Conservation (phyloP, 2,329 filamentous ascomycete species). For the Gliomastix tumulicola region DNA sequence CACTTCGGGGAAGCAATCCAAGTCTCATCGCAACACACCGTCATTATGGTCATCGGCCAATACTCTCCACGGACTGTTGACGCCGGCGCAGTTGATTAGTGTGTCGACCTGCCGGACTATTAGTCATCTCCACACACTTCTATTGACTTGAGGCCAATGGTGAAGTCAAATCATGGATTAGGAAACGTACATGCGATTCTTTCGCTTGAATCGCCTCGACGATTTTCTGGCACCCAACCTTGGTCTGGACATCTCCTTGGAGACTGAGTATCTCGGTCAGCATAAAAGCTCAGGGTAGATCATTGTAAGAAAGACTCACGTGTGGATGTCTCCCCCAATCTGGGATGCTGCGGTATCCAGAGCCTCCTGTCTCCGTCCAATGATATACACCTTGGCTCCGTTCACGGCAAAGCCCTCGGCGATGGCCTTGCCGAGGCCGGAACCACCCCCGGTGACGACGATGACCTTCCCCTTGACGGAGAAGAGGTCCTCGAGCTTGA, state of each 20-base stretch:
- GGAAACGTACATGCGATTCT: slow-evolving; percentile 12
- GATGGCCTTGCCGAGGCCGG: slow-evolving; percentile 36
- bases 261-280: slow-evolving; percentile 5
- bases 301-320: slow-evolving; percentile 3
- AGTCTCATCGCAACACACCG: slow-evolving; percentile 3
- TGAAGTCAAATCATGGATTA: too few relatives aligned
- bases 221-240: slow-evolving; percentile 14
- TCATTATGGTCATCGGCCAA: slow-evolving; percentile 9
- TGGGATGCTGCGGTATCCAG: slow-evolving; percentile 23
- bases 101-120: slow-evolving; percentile 12
- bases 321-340: slow-evolving; percentile 12
- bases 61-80: slow-evolving; percentile 12
- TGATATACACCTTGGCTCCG: slow-evolving; percentile 38
- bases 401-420: slow-evolving; percentile 32
- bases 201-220: slow-evolving; percentile 10
- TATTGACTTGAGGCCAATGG: not conserved
- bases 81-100: slow-evolving; percentile 16
- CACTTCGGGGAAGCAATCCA: not conserved
- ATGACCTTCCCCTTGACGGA: slow-evolving; percentile 27
- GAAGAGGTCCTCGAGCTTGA: slow-evolving; percentile 21
- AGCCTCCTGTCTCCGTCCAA: slow-evolving; percentile 31
- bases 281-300: not conserved
- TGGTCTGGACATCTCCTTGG: slow-evolving; percentile 15
- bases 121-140: not conserved
- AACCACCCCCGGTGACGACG: slow-evolving; percentile 36